Conservation (phyloP, 495 filamentous ascomycete genomes). For the Aspergillus campestris region DNA sequence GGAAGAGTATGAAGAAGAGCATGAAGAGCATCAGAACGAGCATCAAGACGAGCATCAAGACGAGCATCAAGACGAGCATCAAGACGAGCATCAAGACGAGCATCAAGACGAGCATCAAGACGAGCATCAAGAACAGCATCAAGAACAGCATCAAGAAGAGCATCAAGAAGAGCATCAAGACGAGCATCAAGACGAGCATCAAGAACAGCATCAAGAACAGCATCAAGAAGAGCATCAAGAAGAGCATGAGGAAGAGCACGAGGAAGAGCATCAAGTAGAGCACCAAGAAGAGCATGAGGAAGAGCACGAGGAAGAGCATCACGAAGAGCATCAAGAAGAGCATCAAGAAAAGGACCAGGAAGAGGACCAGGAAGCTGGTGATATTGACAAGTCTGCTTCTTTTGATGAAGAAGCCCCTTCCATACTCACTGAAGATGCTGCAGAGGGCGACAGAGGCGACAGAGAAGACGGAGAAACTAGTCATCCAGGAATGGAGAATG, state of each 20-base stretch:
- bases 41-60: constrained; percentile 2
- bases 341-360: neutral
- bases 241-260: constrained; percentile 1
- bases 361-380: constrained; percentile 1
- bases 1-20: neutral
- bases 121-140: neutral
- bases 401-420: neutral
- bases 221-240: neutral
- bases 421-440: neutral
- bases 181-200: neutral
- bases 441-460: neutral
- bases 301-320: neutral
- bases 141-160: constrained; percentile 1
- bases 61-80: neutral
- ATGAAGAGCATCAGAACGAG: too few species aligned
- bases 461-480: constrained; percentile 1
- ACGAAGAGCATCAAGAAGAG: neutral
- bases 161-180: constrained; percentile 1
- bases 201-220: neutral
- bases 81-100: neutral
- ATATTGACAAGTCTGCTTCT: neutral
- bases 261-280: neutral
- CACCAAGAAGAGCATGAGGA: neutral
- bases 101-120: neutral
- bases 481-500: constrained; percentile 1